Evolutionary conservation across 1,284 basidiomycete genomes (phyloP).

Genomic region (Cutaneotrichosporon sp.): DNA sequence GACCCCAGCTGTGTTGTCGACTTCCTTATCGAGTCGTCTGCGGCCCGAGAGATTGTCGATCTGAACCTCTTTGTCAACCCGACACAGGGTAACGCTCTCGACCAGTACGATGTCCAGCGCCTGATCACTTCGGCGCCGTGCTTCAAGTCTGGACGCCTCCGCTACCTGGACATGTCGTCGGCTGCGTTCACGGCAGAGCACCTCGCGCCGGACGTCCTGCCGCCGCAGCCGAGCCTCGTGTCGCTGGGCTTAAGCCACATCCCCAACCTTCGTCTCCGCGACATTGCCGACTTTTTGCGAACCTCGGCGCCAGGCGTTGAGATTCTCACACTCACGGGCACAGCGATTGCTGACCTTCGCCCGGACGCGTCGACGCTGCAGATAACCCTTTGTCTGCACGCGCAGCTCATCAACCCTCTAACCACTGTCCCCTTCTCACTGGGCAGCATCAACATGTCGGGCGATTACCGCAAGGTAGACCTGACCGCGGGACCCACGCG

Average conservation of each 20-base stretch:
- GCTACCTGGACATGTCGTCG: constrained; percentile 86
- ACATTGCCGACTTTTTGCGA: constrained; percentile 65
- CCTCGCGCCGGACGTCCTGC: constrained; percentile 52
- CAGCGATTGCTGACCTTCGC: constrained; percentile 60
- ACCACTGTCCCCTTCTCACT: constrained; percentile 69
- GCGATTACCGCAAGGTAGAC: constrained; percentile 29
- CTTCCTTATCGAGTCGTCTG: constrained; percentile 67
- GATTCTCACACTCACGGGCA: constrained; percentile 74
- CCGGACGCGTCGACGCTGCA: constrained; percentile 50
- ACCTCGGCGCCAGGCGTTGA: constrained; percentile 72
- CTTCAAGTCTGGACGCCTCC: constrained; percentile 67
- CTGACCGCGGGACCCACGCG: constrained; percentile 59
- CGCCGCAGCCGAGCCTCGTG: constrained; percentile 68
- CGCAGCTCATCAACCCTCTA: constrained; percentile 67
- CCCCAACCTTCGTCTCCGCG: constrained; percentile 61
- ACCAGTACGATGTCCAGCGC: constrained; percentile 60
- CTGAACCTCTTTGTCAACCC: constrained; percentile 84
- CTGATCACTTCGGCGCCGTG: constrained; percentile 74
- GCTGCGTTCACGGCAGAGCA: constrained; percentile 63
- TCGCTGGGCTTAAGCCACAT: constrained; percentile 86
- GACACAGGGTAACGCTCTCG: constrained; percentile 76
- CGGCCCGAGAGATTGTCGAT: constrained; percentile 60
- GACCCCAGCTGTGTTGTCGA: constrained; percentile 71
- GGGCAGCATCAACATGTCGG: constrained; percentile 34
- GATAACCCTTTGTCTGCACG: constrained; percentile 47